Base-by-base conservation (phyloP, 495 filamentous ascomycete genomes). In the Aspergillus cavernicola region DNA sequence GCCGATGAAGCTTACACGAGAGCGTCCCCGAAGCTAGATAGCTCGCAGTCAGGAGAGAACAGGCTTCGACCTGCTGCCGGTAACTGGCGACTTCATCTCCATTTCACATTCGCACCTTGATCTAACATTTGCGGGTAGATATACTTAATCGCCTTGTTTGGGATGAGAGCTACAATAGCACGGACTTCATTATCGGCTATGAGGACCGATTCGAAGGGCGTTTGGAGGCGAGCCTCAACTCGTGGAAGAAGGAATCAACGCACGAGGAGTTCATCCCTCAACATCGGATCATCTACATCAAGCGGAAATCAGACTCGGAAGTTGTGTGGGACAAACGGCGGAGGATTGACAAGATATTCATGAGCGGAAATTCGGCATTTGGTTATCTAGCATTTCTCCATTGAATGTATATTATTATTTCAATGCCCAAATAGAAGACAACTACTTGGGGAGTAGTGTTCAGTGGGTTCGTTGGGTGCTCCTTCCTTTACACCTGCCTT, bases 191-290 rank as follows among this genome's bases (percentile, higher is more conserved):
- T 6, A 78, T 92, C 37, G 89, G 85, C 0, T 92, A 92, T 55
- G 77, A 85, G 48, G 89, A 93, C 59, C 77, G 89, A 11, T 91
- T 90, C 50, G 56, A 79, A 8, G 88, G 87, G 0, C 70, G 74
- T 9, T 73, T 79, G 59, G 87, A 92, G 66, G 80, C 82, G 47
- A 61, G 70, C 6, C 66, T 90, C 8, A 78, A 77, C 40, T 70
- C 72, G 26, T 92, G 89, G 88, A 88, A 85, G 68, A 79, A 69
- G 16, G 88, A 92, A 53, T 75, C 82, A 37, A 92, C 87, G 22
- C 85, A 92, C 56, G 85, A 92, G 58, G 89, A 92, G 55, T 92
- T 90, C 60, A 92, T 92, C 56, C 89, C 89, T 7, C 80, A 86
- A 67, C 89, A 92, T 68, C 78, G 89, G 4, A 85, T 92, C 42